These are phyloP conservation scores for Verticillium nonalfalfae DNA, from an alignment of 2,329 filamentous ascomycete species.

Conservation along the genomic window DNA sequence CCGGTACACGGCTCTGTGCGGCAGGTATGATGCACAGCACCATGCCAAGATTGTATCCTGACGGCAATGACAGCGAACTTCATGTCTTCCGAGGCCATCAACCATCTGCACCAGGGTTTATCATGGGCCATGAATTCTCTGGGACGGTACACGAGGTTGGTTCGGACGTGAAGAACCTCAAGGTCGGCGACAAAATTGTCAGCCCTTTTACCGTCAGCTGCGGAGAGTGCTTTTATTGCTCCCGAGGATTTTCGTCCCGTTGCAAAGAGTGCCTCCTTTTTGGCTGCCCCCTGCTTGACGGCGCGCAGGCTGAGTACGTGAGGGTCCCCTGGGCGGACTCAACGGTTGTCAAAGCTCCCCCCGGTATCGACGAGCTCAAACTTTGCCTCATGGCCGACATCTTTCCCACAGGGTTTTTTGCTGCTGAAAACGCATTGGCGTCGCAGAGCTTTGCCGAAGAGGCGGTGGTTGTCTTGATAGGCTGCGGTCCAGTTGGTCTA, in stretches of 20 bases:
- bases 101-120: slow-evolving; percentile 55
- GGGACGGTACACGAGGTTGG: slow-evolving; percentile 67
- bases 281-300: slow-evolving; percentile 63
- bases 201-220: slow-evolving; percentile 80
- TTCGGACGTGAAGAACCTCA: slow-evolving; percentile 58
- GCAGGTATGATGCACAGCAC: slow-evolving; percentile 53
- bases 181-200: slow-evolving; percentile 72
- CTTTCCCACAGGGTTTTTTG: slow-evolving; percentile 83
- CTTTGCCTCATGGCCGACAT: slow-evolving; percentile 90
- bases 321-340: slow-evolving; percentile 75
- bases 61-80: slow-evolving; percentile 49
- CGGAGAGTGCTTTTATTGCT: slow-evolving; percentile 79
- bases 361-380: slow-evolving; percentile 61
- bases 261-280: slow-evolving; percentile 68
- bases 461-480: slow-evolving; percentile 70
- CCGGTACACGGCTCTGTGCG: slow-evolving; percentile 76
- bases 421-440: slow-evolving; percentile 69
- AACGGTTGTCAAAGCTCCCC: slow-evolving; percentile 67
- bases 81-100: slow-evolving; percentile 83
- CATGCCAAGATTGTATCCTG: slow-evolving; percentile 1
- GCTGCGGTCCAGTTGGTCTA: slow-evolving; percentile 79
- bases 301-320: slow-evolving; percentile 77
- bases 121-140: slow-evolving; percentile 83
- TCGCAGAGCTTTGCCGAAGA: slow-evolving; percentile 51
- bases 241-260: slow-evolving; percentile 67